phyloP scores from a whole-genome alignment of 331 rosid species.

The Rhamnella rubrinervis region DNA sequence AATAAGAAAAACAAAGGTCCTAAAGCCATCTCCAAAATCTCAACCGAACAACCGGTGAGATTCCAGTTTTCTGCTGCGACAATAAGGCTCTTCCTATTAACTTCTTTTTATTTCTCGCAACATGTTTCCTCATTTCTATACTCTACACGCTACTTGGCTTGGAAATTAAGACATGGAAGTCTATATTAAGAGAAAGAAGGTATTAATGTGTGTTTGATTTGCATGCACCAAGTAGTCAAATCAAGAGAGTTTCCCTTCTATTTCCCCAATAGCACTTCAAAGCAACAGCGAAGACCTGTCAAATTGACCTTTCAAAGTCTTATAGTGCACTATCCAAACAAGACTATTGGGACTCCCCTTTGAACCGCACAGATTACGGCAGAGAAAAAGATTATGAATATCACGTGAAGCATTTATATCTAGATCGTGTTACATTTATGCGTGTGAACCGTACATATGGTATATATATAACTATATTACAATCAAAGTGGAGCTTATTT shows the following conservation, averaged over 20 bases:
- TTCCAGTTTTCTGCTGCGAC: background rate
- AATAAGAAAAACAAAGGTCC: background rate
- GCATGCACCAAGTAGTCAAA: too few species aligned
- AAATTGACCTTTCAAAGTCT: constrained; percentile 17
- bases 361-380: constrained; percentile 9
- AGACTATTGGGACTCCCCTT: background rate
- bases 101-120: background rate
- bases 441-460: background rate
- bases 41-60: background rate
- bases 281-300: constrained; percentile 26
- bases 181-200: background rate
- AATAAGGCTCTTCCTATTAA: background rate
- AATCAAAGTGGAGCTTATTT: background rate
- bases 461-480: too few species aligned
- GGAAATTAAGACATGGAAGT: constrained; percentile 16
- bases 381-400: background rate
- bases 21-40: constrained; percentile 14
- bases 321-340: background rate
- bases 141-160: constrained; percentile 19
- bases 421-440: background rate
- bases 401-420: background rate
- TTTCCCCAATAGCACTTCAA: constrained; percentile 8
- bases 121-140: background rate
- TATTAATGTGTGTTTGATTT: too few species aligned
- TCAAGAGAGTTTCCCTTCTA: constrained; percentile 15